phyloP scores from a whole-genome alignment of 2,329 filamentous ascomycete genomes.

The Claviceps maximensis region DNA sequence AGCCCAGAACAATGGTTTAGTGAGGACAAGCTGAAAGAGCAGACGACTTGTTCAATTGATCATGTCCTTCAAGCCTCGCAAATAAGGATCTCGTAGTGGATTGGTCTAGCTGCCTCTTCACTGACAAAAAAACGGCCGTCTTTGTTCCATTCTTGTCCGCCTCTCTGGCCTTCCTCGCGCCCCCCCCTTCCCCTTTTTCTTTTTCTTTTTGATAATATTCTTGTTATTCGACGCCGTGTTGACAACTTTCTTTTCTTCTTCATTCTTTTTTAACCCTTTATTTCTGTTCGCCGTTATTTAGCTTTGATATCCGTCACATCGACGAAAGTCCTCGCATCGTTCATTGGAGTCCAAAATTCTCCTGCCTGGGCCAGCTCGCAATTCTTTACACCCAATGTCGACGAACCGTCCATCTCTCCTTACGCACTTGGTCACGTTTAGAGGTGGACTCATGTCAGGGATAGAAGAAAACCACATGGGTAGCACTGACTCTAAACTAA shows the following conservation, averaged over 20 bases:
- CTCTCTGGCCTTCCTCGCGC: no score
- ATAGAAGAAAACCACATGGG: not conserved
- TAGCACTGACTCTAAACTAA: not conserved
- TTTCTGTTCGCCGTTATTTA: not conserved
- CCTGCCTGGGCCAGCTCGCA: not conserved
- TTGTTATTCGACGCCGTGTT: not conserved
- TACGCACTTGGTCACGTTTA: not conserved
- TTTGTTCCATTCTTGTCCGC: not conserved
- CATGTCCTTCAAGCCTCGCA: not conserved
- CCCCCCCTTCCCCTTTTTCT: no score
- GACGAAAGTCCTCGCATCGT: not conserved
- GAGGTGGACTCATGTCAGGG: not conserved
- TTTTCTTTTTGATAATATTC: not conserved
- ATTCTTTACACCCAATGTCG: no score
- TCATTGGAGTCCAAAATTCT: not conserved
- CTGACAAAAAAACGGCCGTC: not conserved
- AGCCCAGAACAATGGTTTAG: conserved; percentile 32
- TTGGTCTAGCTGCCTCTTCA: not conserved
- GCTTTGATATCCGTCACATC: not conserved
- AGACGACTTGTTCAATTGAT: not conserved
- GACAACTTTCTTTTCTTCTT: not conserved
- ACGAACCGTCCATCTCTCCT: no score
- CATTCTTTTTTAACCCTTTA: not conserved
- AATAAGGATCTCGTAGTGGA: not conserved
- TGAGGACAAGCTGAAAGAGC: not conserved